Evolutionary conservation across 1,284 basidiomycete species (phyloP).

Genomic region (Cryptococcus maquisensis): DNA sequence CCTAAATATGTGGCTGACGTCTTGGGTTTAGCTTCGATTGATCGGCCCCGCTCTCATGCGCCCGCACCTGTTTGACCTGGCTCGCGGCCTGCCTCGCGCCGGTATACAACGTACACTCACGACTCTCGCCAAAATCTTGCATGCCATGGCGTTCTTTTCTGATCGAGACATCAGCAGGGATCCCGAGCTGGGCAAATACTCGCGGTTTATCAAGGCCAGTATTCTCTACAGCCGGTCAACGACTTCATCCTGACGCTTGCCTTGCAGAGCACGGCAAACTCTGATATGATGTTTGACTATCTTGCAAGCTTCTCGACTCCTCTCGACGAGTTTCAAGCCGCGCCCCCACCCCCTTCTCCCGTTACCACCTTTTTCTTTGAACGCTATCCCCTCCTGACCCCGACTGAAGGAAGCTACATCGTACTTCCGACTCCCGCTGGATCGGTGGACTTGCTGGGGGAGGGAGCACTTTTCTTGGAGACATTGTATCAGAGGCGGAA

Average conservation of each 20-base stretch:
- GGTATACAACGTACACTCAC: slow-evolving; percentile 22
- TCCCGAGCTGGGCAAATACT: slow-evolving; percentile 20
- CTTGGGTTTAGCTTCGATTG: slow-evolving; percentile 25
- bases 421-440: slow-evolving; percentile 22
- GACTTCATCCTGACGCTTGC: background rate
- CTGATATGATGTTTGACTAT: slow-evolving; percentile 28
- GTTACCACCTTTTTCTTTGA: slow-evolving; percentile 14
- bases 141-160: slow-evolving; percentile 34
- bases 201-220: slow-evolving; percentile 19
- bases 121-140: slow-evolving; percentile 30
- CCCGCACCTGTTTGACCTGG: slow-evolving; percentile 33
- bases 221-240: too few relatives aligned
- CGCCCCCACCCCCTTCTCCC: slow-evolving; percentile 1
- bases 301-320: slow-evolving; percentile 22
- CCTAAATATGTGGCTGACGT: background rate
- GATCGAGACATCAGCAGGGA: slow-evolving; percentile 20
- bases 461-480: slow-evolving; percentile 24
- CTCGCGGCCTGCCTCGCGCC: slow-evolving; percentile 15
- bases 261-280: background rate
- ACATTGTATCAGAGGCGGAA: slow-evolving; percentile 23
- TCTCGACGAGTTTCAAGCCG: slow-evolving; percentile 11
- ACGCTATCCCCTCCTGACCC: slow-evolving; percentile 10
- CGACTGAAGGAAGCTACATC: slow-evolving; percentile 11
- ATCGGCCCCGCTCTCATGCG: slow-evolving; percentile 35
- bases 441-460: slow-evolving; percentile 22